Percentiles rank a stretch among this genome's conserved stretches.
Evolutionary conservation across 768 basidiomycete genomes (phyloP).

Genomic region (Mycena vulgaris): DNA sequence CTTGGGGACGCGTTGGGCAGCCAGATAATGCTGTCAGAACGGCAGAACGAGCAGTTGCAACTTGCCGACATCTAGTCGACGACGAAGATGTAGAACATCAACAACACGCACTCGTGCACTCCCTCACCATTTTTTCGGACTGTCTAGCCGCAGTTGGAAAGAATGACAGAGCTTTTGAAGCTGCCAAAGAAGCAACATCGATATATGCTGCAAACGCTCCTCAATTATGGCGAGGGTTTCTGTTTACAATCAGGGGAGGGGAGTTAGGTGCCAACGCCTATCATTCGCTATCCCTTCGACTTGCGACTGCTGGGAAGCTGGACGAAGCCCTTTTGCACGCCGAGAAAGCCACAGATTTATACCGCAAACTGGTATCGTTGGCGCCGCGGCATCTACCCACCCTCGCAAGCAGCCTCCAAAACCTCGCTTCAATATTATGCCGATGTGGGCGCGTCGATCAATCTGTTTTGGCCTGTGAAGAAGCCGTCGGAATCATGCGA

Average conservation of each 20-base stretch:
- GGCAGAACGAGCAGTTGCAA: neutral
- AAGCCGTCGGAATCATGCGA: neutral
- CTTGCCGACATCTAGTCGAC: neutral
- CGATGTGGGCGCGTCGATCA: neutral
- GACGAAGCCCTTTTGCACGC: conserved; percentile 4
- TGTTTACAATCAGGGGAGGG: neutral
- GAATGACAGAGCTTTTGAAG: neutral
- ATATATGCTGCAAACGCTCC: neutral
- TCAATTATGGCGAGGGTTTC: neutral
- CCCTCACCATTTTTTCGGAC: conserved; percentile 1
- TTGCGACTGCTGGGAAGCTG: neutral
- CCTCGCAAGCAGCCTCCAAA: conserved; percentile 11
- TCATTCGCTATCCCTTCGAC: neutral
- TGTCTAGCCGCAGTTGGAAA: conserved; percentile 5
- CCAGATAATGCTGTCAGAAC: neutral
- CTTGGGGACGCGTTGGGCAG: neutral
- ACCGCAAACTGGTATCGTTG: conserved; percentile 3
- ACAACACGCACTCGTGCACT: neutral
- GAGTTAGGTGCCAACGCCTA: neutral
- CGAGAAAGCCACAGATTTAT: neutral
- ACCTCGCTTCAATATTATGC: neutral
- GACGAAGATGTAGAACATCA: neutral
- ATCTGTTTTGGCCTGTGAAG: neutral
- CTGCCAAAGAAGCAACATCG: neutral
- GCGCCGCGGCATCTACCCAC: neutral